These are phyloP conservation scores for Dactylonectria estremocensis DNA, from an alignment of 2,329 filamentous ascomycete genomes.

Conservation along the genomic window DNA sequence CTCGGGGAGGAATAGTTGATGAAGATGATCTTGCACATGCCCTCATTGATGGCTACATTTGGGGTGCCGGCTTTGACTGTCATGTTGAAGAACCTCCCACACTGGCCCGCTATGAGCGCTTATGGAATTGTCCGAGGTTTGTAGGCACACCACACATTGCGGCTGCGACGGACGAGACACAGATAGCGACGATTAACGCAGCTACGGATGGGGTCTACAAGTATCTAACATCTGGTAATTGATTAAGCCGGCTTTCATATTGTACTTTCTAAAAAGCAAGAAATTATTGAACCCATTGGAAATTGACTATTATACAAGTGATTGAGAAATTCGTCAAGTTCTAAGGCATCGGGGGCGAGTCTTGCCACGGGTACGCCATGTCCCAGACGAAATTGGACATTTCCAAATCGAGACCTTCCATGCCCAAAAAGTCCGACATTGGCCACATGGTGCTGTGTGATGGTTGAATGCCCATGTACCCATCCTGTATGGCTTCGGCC, in stretches of 20 bases:
- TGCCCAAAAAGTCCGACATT: background rate
- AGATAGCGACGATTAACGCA: conserved; percentile 25
- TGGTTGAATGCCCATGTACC: too few relatives aligned
- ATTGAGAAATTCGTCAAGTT: background rate
- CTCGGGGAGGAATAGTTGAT: conserved; percentile 56
- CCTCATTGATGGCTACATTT: conserved; percentile 50
- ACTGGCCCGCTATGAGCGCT: conserved; percentile 46
- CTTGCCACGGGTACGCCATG: background rate
- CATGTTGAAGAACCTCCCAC: conserved; percentile 55
- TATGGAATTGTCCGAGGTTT: conserved; percentile 51
- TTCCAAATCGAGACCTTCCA: background rate
- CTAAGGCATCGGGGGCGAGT: background rate
- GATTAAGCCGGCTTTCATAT: background rate
- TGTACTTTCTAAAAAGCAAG: too few relatives aligned
- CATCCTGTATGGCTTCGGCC: background rate
- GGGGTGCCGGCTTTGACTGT: conserved; percentile 55
- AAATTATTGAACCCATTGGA: too few relatives aligned
- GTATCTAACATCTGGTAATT: background rate
- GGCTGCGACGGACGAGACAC: conserved; percentile 54
- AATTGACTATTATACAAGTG: too few relatives aligned
- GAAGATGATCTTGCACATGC: conserved; percentile 51
- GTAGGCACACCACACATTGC: conserved; percentile 62
- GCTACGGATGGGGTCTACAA: background rate
- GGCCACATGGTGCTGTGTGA: background rate
- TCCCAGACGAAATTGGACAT: conserved; percentile 1